Percentiles rank a stretch among this genome's conserved stretches.
phyloP scores from a whole-genome alignment of 768 basidiomycete genomes.

The Boletus huronensis region DNA sequence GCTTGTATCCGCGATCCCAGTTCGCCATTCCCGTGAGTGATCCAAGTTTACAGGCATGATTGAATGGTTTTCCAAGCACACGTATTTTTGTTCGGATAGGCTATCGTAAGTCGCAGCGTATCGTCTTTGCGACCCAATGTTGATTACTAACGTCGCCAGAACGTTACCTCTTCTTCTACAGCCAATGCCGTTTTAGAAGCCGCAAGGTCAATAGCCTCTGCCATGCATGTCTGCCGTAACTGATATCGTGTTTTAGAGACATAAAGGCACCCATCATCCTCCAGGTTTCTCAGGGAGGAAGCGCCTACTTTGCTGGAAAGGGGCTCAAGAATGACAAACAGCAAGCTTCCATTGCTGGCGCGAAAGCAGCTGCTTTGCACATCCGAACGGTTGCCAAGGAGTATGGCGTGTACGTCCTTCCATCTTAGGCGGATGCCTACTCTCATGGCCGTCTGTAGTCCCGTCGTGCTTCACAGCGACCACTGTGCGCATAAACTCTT shows the following conservation, averaged over 20 bases:
- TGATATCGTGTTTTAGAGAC: constrained; percentile 51
- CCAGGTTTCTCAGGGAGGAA: constrained; percentile 96
- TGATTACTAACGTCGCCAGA: constrained; percentile 44
- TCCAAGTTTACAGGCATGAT: not conserved
- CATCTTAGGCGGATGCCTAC: not conserved
- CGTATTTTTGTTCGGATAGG: constrained; percentile 40
- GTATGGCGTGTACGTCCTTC: constrained; percentile 81
- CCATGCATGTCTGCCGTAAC: constrained; percentile 3
- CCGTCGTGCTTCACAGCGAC: constrained; percentile 96
- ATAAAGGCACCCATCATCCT: constrained; percentile 97
- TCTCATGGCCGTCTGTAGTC: constrained; percentile 44
- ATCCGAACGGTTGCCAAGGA: constrained; percentile 81
- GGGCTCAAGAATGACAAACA: constrained; percentile 93
- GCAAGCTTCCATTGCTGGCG: constrained; percentile 91
- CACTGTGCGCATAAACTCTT: constrained; percentile 98
- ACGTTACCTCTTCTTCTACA: constrained; percentile 93
- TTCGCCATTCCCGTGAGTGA: constrained; percentile 81
- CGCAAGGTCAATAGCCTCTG: constrained; percentile 57
- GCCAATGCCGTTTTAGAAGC: constrained; percentile 95
- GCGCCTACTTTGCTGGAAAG: constrained; percentile 95
- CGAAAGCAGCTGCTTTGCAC: constrained; percentile 89
- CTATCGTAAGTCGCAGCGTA: constrained; percentile 57
- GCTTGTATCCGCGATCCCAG: constrained; percentile 35
- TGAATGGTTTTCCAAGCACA: not conserved
- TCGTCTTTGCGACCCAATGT: not conserved